Base-by-base conservation (phyloP, 768 basidiomycete genomes). In the Suillus lakei region DNA sequence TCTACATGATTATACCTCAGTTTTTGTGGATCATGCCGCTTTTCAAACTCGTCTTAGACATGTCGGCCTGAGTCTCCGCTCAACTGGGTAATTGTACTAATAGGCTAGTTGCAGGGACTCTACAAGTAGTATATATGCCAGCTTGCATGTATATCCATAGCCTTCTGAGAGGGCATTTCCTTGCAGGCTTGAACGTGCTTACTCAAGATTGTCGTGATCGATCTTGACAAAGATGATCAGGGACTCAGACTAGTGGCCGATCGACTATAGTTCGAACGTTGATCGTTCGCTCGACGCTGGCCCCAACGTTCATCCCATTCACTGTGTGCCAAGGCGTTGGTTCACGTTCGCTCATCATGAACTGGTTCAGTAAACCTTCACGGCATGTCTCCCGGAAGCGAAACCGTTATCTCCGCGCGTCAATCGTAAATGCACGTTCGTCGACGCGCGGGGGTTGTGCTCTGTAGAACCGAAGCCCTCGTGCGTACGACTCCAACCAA, bases 401-500 rank as follows among this genome's bases (percentile, higher is more conserved):
- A 7, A 8, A 43, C 21, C 28, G 28, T 30, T 30, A 36, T 30
- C 44, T 53, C 61, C 16, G 50, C 51, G 55, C 64, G 64, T 54
- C 43, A 38, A 53, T 54, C 9, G 30, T 10, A 30, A 32, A 30
- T 54, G 21, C 53, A 63, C 65, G 54, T 64, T 59, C 34, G 54
- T 63, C 5, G 39, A 58, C 3, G n/a, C 34, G 62, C 26, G 23
- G 13, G 13, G 32, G 54, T 58, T n/a, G 39, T 44, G 55, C 10
- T 21, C 8, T 28, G 28, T 18, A 7, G 56, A 26, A 32, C 16
- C 18, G n/a, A 26, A 36, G 23, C 12, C 65, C 62, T 66, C 62
- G 65, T 66, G 65, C 65, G 62, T 44, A 64, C 23, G n/a, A 26
- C 23, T 34, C 4, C 4, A 36, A 51, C 43, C 44, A 46, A 46